Base-by-base conservation (phyloP, 768 basidiomycete genomes). In the Mycena metata region DNA sequence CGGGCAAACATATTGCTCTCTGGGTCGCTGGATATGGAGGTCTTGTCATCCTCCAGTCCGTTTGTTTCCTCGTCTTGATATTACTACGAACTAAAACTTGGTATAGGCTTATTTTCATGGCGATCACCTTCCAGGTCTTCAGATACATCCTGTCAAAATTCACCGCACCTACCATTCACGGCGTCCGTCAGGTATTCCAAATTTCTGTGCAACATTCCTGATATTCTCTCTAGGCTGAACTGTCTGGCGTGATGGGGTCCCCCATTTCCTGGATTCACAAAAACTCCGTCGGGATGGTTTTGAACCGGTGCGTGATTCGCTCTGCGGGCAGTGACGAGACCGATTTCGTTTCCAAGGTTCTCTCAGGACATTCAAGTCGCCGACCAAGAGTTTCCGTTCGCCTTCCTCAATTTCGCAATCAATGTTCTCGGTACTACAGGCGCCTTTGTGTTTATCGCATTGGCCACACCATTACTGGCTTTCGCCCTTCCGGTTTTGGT, bases 261-360 rank as follows among this genome's bases (percentile, higher is more conserved):
- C 62, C 62, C 5, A 60, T 69, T 12, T 69, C 68, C 6, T 69
- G 68, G 68, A 69, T 69, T 21, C 60, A 57, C 36, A 60, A 64
- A 54, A 69, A 46, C 56, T 58, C 62, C 3, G 51, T 60, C 8
- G 68, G 68, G 3, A 69, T 42, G 36, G 60, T 69, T 39, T 60
- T 69, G 45, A 69, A 69, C 35, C 50, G 68, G 67, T 64, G 41
- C 41, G 54, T 42, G 35, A 30, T 21, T 16, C 12, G 16, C 2
- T 23, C 19, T 15, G 7, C 36, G 7, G 7, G 36, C 36, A 12
- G 7, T 12, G 36, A 36, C 12, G 7, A 12, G 6, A 36, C 36
- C 12, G 12, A 36, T 7, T 36, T 12, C 45, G 5, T 12, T 15
- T 42, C 33, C 35, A 21, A 68, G 67, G 17, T 69, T 69, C 58